These are phyloP conservation scores for Patellaria atrata DNA, from an alignment of 495 filamentous ascomycete genomes.

Conservation along the genomic window DNA sequence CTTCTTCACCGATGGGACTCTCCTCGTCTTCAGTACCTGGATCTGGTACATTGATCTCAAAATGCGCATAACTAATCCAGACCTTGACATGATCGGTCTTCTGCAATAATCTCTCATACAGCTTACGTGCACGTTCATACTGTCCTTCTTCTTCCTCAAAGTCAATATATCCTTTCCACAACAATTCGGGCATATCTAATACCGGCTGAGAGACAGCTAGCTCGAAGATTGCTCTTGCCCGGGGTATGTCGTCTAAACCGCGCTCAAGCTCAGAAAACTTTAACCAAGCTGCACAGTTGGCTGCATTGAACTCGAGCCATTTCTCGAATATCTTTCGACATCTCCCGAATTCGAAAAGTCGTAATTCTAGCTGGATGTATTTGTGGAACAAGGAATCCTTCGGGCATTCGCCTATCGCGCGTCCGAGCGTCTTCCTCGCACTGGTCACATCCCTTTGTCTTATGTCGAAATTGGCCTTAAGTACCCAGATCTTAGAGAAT, in stretches of 20 bases:
- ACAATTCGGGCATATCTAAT: conserved; percentile 93
- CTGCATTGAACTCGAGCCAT: conserved; percentile 75
- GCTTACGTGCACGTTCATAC: conserved; percentile 60
- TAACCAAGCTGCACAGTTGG: conserved; percentile 88
- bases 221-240: conserved; percentile 84
- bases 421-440: conserved; percentile 77
- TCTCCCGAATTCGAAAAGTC: conserved; percentile 80
- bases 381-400: conserved; percentile 91
- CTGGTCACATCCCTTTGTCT: conserved; percentile 65
- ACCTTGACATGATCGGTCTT: conserved; percentile 98
- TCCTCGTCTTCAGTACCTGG: conserved; percentile 48
- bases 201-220: conserved; percentile 68
- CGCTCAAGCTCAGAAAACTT: conserved; percentile 86
- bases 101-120: conserved; percentile 83
- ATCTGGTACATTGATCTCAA: conserved; percentile 77
- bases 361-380: conserved; percentile 82
- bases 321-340: conserved; percentile 90
- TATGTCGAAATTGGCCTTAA: conserved; percentile 86
- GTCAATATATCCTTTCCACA: conserved; percentile 97
- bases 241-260: conserved; percentile 74
- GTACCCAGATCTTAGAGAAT: conserved; percentile 90
- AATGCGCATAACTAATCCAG: conserved; percentile 93
- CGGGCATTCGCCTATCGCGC: conserved; percentile 83
- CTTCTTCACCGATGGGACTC: conserved; percentile 61
- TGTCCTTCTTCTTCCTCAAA: conserved; percentile 92